These are phyloP conservation scores for Macrolepiota dolichaula DNA, from an alignment of 768 basidiomycete species.

Conservation along the genomic window DNA sequence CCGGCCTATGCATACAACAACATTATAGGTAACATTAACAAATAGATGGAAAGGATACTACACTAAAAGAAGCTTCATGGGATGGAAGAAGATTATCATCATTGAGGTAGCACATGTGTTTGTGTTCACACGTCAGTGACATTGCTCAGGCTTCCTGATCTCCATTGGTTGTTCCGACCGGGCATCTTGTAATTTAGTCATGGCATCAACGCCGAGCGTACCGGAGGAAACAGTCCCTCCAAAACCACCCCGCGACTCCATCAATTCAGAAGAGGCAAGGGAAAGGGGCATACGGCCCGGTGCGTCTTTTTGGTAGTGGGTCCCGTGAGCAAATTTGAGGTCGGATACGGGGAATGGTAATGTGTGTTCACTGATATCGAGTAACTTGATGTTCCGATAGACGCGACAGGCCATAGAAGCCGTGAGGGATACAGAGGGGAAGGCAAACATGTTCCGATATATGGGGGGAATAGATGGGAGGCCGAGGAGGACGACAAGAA, in stretches of 20 bases:
- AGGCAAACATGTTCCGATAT: not conserved
- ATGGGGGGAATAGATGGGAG: not conserved
- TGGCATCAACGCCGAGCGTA: not conserved
- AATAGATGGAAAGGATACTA: no score
- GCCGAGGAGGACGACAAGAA: not conserved
- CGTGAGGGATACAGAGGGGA: not conserved
- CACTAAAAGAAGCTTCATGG: no score
- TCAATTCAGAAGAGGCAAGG: not conserved
- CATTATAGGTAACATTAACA: no score
- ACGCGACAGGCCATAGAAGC: conserved; percentile 7
- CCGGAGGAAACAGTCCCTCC: not conserved
- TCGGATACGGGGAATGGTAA: not conserved
- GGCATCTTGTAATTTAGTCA: not conserved
- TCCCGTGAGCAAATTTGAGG: not conserved
- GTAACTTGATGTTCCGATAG: not conserved
- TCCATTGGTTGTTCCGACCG: not conserved
- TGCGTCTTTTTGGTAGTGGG: not conserved
- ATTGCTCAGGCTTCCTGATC: not conserved
- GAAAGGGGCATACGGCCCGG: not conserved
- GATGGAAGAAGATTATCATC: no score
- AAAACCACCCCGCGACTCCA: not conserved
- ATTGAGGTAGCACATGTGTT: not conserved
- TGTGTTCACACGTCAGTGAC: not conserved
- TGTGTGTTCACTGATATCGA: not conserved
- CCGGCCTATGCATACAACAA: no score